A percentile compares a stretch with the other conserved stretches of the same genome.
Conservation (phyloP, 1,284 basidiomycete genomes). For the Phylloboletellus chloephorus region DNA sequence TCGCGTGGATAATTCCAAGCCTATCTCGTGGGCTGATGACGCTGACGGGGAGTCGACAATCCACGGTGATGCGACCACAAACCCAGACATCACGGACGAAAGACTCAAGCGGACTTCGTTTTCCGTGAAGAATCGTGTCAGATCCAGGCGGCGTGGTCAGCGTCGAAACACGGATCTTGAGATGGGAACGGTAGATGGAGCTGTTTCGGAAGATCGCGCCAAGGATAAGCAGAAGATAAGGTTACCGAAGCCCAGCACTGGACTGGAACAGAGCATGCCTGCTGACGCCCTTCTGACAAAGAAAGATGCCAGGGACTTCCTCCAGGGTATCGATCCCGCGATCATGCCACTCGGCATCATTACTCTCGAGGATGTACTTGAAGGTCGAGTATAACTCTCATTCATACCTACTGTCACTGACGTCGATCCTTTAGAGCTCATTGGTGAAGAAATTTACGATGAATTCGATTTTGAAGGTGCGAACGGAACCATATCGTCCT, state of each 20-base stretch:
- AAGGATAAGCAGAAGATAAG: slow-evolving; percentile 37
- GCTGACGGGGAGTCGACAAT: slow-evolving; percentile 35
- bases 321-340: slow-evolving; percentile 68
- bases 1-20: slow-evolving; percentile 24
- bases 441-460: slow-evolving; percentile 87
- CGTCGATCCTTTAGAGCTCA: slow-evolving; percentile 52
- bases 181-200: slow-evolving; percentile 27
- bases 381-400: slow-evolving; percentile 46
- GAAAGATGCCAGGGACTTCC: slow-evolving; percentile 67
- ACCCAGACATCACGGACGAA: slow-evolving; percentile 27
- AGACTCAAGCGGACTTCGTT: slow-evolving; percentile 16
- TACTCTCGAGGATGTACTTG: slow-evolving; percentile 88
- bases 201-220: slow-evolving; percentile 22
- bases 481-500: slow-evolving; percentile 51
- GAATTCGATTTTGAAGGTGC: slow-evolving; percentile 76
- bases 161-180: slow-evolving; percentile 34
- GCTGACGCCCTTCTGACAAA: slow-evolving; percentile 75
- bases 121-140: slow-evolving; percentile 17
- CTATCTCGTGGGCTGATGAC: slow-evolving; percentile 24
- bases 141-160: slow-evolving; percentile 20
- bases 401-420: slow-evolving; percentile 5
- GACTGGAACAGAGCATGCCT: slow-evolving; percentile 76
- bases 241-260: slow-evolving; percentile 38
- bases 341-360: slow-evolving; percentile 87
- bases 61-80: slow-evolving; percentile 27